Percentiles rank a stretch among this genome's conserved stretches.
phyloP scores from a whole-genome alignment of 2,329 filamentous ascomycete species.

The Colletotrichum sojae region DNA sequence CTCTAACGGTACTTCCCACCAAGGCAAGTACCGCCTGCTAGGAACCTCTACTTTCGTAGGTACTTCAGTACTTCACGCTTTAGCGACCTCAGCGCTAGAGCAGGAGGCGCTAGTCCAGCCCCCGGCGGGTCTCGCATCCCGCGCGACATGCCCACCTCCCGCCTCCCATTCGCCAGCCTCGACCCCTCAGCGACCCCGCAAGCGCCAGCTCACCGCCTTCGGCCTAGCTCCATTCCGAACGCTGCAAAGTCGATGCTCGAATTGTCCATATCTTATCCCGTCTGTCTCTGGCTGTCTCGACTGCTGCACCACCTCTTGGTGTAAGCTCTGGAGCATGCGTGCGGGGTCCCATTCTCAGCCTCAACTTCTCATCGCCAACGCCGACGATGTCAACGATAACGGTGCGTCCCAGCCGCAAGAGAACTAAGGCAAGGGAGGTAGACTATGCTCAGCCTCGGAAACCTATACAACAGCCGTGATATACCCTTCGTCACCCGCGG shows the following conservation, averaged over 20 bases:
- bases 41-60: no score
- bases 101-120: neutral
- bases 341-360: conserved; percentile 19
- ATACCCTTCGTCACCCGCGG: neutral
- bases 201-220: conserved; percentile 11
- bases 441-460: neutral
- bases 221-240: conserved; percentile 6
- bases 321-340: neutral
- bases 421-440: neutral
- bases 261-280: conserved; percentile 3
- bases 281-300: neutral
- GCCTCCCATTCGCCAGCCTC: conserved; percentile 20
- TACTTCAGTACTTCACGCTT: no score
- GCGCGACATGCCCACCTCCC: conserved; percentile 9
- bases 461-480: conserved; percentile 2
- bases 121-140: conserved; percentile 1
- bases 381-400: neutral
- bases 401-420: no score
- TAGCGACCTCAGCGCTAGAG: neutral
- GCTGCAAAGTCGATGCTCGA: neutral
- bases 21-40: no score
- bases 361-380: neutral
- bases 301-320: no score
- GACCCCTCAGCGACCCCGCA: neutral
- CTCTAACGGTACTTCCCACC: no score